phyloP scores from a whole-genome alignment of 169 alveolate genomes.

The Plasmodium sp. region DNA sequence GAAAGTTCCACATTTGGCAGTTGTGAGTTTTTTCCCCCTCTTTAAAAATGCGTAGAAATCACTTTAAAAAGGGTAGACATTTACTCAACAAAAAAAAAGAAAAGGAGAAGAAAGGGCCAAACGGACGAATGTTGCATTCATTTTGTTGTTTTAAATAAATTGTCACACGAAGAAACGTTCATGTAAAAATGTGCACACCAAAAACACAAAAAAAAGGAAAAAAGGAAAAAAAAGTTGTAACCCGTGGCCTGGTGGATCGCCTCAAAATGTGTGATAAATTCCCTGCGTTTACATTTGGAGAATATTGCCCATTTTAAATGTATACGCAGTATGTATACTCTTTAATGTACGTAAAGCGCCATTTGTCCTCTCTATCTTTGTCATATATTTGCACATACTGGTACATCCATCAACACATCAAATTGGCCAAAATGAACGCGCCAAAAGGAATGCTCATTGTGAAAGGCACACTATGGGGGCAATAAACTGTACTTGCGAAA shows the following conservation, averaged over 20 bases:
- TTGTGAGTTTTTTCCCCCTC: background rate
- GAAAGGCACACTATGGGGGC: background rate
- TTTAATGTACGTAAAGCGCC: background rate
- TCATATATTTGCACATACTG: background rate
- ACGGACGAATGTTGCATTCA: background rate
- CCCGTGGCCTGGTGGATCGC: background rate
- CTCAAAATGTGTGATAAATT: background rate
- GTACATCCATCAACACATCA: background rate
- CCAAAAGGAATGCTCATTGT: background rate
- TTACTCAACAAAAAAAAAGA: background rate
- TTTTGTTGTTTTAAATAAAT: constrained; percentile 5
- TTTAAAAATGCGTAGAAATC: background rate
- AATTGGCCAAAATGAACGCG: background rate
- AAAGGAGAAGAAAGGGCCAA: background rate
- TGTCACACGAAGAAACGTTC: constrained; percentile 3
- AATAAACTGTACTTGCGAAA: background rate
- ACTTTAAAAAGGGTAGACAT: background rate
- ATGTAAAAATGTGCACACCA: background rate
- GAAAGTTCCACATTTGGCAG: background rate
- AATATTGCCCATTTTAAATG: background rate
- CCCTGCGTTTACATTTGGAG: background rate
- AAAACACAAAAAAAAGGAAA: constrained; percentile 6
- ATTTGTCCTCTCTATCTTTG: background rate
- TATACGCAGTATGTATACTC: background rate
- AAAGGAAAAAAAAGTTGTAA: background rate